Base-by-base conservation (phyloP, 352 stramenopile genomes). In the Globisporangium barbulae region DNA sequence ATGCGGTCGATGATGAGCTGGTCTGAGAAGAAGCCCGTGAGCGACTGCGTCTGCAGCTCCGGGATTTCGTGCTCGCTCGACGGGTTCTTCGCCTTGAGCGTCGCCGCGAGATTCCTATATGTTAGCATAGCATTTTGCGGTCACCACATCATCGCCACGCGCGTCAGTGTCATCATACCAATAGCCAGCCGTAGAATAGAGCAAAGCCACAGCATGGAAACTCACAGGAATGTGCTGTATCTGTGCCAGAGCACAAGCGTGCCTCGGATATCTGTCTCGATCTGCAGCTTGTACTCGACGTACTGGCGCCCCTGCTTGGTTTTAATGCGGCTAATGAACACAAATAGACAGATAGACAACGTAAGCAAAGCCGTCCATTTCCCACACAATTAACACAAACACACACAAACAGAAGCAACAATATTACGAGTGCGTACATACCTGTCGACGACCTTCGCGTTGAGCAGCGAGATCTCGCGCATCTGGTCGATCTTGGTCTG, bases 401-500 rank as follows among this genome's bases (percentile, higher is more conserved):
- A 2, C 17, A n/a, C 10, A n/a, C 22, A 39, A 4, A 4, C 19
- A 37, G 30, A 56, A 28, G 25, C 31, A 9, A 8, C 50, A 56
- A 55, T 9, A 25, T 21, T 21, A 65, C 45, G 21, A 10, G 25
- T 15, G 33, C 17, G 49, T 4, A 4, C 62, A 35, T 63, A 93
- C 84, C 84, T 93, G 74, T 95, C 87, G 52, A 95, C 85, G 47
- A 95, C 86, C 65, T 89, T 90, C 62, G 86, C 86, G 39, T 79
- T 84, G 61, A 95, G 79, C 63, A 95, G 69, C 62, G 86, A 92
- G 63, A 94, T 92, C 67, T 94, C 85, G 61, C 85, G 72, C 83
- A 93, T 92, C 64, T 91, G 84, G 69, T 93, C 85, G 69, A 95
- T 92, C 73, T 95, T 95, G 72, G 70, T 87, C 78, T 95, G 84